Evolutionary conservation across 2,329 filamentous ascomycete species (phyloP).

Genomic region (Aspergillus felis): DNA sequence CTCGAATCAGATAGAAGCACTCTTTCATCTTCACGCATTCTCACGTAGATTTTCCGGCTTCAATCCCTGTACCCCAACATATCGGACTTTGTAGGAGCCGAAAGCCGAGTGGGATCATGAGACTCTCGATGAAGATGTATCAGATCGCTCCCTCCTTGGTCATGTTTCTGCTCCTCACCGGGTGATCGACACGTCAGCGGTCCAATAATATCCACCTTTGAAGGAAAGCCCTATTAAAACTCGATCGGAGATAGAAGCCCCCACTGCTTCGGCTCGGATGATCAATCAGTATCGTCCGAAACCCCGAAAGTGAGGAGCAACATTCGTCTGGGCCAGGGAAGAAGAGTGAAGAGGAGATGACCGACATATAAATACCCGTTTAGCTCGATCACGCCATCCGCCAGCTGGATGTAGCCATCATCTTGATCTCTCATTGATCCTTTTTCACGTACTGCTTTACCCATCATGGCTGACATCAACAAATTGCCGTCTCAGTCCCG

Average conservation of each 20-base stretch:
- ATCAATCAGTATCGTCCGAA: background rate
- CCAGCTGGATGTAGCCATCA: slow-evolving; percentile 4
- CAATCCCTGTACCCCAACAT: background rate
- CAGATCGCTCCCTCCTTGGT: background rate
- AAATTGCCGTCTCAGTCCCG: slow-evolving; percentile 7
- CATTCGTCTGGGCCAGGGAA: no score
- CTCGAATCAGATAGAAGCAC: background rate
- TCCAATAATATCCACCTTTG: background rate
- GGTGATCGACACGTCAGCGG: background rate
- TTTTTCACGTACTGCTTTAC: background rate
- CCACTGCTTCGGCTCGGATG: background rate
- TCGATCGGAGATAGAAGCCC: background rate
- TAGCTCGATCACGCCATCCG: slow-evolving; percentile 4
- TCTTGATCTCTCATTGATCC: slow-evolving; percentile 3
- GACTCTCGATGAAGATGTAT: no score
- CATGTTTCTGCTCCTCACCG: background rate
- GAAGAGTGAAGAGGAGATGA: no score
- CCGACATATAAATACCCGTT: background rate
- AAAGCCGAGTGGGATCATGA: background rate
- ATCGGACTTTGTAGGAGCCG: background rate
- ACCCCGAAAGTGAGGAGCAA: no score
- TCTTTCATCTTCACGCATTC: background rate
- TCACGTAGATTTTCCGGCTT: background rate
- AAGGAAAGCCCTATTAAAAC: background rate
- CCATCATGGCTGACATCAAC: background rate